Evolutionary conservation across 2,329 filamentous ascomycete genomes (phyloP).

Genomic region (Polytolypa hystricis): DNA sequence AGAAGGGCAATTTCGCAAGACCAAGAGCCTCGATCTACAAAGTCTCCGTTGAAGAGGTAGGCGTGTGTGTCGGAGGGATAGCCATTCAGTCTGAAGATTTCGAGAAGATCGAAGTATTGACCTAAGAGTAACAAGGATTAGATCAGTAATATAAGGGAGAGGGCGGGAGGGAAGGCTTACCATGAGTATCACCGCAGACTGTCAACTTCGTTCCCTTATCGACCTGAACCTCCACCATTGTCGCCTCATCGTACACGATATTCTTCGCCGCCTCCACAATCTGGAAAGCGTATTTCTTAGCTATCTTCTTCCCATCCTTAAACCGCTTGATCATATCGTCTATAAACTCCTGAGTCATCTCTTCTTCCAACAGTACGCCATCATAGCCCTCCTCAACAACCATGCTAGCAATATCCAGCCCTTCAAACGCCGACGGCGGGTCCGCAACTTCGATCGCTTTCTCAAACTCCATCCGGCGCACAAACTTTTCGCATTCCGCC

Average conservation of each 20-base stretch:
- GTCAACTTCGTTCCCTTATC: constrained; percentile 69
- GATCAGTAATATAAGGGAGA: not conserved
- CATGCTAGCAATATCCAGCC: constrained; percentile 78
- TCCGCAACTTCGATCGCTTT: constrained; percentile 90
- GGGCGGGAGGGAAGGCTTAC: constrained; percentile 40
- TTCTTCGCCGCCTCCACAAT: constrained; percentile 86
- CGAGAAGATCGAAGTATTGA: constrained; percentile 94
- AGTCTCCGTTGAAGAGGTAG: constrained; percentile 98
- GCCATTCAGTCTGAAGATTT: constrained; percentile 89
- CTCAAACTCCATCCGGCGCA: constrained; percentile 84
- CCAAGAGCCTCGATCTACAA: constrained; percentile 96
- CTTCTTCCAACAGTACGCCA: constrained; percentile 59
- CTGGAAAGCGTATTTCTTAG: constrained; percentile 94
- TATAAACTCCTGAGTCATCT: constrained; percentile 94
- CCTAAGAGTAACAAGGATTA: constrained; percentile 39
- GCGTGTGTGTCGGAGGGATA: constrained; percentile 73
- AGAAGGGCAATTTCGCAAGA: constrained; percentile 92
- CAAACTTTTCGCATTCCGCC: constrained; percentile 87
- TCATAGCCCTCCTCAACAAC: constrained; percentile 75
- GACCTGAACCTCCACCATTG: constrained; percentile 90
- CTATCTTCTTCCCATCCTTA: constrained; percentile 89
- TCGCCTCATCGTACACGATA: constrained; percentile 81
- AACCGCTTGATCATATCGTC: constrained; percentile 95
- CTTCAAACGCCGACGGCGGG: constrained; percentile 82
- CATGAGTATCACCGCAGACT: constrained; percentile 95